A percentile compares a stretch with the other conserved stretches of the same genome.
phyloP scores from a whole-genome alignment of 2,329 filamentous ascomycete species.

The Aspergillus arachidicola region DNA sequence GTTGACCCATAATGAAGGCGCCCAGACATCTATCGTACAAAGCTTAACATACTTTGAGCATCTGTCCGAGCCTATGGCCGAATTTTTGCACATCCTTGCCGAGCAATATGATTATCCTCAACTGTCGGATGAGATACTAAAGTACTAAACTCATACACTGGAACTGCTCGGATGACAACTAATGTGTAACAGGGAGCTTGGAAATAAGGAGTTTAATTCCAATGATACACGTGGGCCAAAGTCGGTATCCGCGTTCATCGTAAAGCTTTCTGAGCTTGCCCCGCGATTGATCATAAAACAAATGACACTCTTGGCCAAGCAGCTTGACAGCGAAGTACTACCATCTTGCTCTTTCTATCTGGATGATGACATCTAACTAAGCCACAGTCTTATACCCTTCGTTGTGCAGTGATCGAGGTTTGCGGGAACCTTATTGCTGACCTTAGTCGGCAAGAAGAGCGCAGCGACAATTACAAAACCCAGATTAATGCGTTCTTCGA shows the following conservation, averaged over 20 bases:
- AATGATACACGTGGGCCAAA: slow-evolving; percentile 96
- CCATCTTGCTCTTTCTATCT: neutral
- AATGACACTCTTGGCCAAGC: slow-evolving; percentile 91
- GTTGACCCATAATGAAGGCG: slow-evolving; percentile 58
- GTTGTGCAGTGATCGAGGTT: slow-evolving; percentile 93
- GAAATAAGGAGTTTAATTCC: slow-evolving; percentile 96
- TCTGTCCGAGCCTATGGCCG: slow-evolving; percentile 97
- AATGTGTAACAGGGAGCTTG: slow-evolving; percentile 67
- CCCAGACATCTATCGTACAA: slow-evolving; percentile 96
- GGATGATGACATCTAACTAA: slow-evolving; percentile 11
- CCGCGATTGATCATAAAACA: slow-evolving; percentile 95
- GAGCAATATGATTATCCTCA: slow-evolving; percentile 98
- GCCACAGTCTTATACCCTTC: slow-evolving; percentile 79
- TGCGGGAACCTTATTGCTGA: slow-evolving; percentile 93
- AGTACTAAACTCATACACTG: slow-evolving; percentile 34
- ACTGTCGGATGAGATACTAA: slow-evolving; percentile 86
- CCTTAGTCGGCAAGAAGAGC: slow-evolving; percentile 87
- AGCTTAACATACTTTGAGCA: slow-evolving; percentile 98
- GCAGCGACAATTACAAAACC: slow-evolving; percentile 87
- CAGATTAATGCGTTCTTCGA: slow-evolving; percentile 98
- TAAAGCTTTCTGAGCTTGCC: slow-evolving; percentile 88
- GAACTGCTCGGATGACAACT: slow-evolving; percentile 16
- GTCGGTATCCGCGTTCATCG: slow-evolving; percentile 90
- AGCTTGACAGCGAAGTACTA: slow-evolving; percentile 85
- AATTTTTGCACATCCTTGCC: slow-evolving; percentile 91